Conservation (phyloP, 2,329 filamentous ascomycete genomes). For the Clarireedia homoeocarpa region DNA sequence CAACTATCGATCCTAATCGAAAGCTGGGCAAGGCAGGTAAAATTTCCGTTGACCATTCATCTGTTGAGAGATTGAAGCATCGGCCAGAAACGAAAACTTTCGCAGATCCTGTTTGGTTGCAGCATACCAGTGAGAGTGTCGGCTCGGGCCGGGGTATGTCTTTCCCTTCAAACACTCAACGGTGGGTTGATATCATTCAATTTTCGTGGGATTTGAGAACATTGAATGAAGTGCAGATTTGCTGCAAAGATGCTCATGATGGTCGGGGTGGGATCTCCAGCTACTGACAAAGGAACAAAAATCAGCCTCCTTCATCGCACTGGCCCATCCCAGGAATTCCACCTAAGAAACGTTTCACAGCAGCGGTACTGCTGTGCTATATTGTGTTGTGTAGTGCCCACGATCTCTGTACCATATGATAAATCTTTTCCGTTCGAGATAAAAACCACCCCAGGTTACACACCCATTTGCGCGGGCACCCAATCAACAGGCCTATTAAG, state of each 20-base stretch:
- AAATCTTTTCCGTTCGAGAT: slow-evolving; percentile 7
- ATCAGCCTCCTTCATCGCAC: neutral
- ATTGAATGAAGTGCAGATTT: neutral
- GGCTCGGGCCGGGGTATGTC: slow-evolving; percentile 3
- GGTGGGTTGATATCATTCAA: neutral
- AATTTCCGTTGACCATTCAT: neutral
- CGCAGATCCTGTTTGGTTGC: neutral
- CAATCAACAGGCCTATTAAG: neutral
- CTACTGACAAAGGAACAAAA: neutral
- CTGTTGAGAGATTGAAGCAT: neutral
- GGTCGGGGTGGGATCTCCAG: neutral
- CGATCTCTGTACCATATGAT: slow-evolving; percentile 12
- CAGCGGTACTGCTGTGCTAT: slow-evolving; percentile 7
- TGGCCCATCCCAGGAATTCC: neutral
- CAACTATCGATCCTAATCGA: slow-evolving; percentile 1
- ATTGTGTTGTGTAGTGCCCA: slow-evolving; percentile 1
- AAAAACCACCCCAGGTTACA: slow-evolving; percentile 4
- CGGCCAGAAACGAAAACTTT: neutral
- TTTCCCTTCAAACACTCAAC: neutral
- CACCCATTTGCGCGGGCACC: neutral
- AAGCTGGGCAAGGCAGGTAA: neutral
- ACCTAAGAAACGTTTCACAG: slow-evolving; percentile 2
- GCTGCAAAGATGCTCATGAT: neutral
- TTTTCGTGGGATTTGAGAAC: neutral
- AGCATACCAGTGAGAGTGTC: neutral